Base-by-base conservation (phyloP, 2,329 filamentous ascomycete species). In the Sclerotiophoma versabilis region DNA sequence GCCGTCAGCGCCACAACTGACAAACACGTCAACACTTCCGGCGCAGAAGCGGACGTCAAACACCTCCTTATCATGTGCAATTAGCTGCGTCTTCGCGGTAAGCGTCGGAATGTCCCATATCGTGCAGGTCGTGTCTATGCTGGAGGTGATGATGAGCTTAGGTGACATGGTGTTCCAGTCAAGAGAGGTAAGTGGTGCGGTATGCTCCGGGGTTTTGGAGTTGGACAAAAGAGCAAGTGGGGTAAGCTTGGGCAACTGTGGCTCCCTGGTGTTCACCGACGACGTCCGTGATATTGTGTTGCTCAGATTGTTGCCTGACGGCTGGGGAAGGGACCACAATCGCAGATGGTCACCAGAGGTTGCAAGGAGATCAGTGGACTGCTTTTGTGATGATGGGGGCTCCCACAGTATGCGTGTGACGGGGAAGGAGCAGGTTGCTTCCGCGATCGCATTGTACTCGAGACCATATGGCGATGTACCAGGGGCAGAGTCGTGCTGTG, bases 61-160 rank as follows among this genome's bases (percentile, higher is more conserved):
- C 5, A 99, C 95, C 76, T 99, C 95, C 76, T 98, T 98, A 78
- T 99, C 95, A 75, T 99, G 95, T 17, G 95, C 95, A 76, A 99
- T 99, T 38, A 99, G 81, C 75, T 99, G 95, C 2, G 95, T 99
- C 79, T 99, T 99, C 46, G 95, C 95, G 0, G 95, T 99, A 59
- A 99, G 81, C 1, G 95, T 97, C 3, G 95, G 95, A 50, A 99
- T 99, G 74, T 99, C 95, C 95, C 95, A 99, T 63, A 99, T 99
- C 4, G 95, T 99, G 78, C 95, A 99, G 5, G 95, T 99, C 1
- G 95, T 99, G 72, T 99, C 95, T 70, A 99, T 99, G 74, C 93
- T 98, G 3, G 93, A 97, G 1, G 95, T 99, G 69, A 99, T 99
- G 71, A 99, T 99, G 48, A 99, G 81, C 74, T 93, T 97, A 0